Evolutionary conservation across 2,329 filamentous ascomycete species (phyloP).

Genomic region (Aulographum hederae): DNA sequence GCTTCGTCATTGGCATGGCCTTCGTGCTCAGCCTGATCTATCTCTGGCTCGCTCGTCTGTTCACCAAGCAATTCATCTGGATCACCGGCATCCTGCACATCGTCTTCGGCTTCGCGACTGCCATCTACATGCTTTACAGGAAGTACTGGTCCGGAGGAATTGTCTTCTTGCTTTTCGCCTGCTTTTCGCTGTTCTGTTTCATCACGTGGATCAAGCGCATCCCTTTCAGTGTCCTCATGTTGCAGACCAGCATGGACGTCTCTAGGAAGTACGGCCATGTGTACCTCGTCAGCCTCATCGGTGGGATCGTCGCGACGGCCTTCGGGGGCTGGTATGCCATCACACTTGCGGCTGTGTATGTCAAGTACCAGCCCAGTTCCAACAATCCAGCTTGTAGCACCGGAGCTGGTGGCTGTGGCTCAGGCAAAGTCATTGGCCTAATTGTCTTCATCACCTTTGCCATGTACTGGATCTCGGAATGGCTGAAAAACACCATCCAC

Average conservation of each 20-base stretch:
- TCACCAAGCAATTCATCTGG: constrained; percentile 87
- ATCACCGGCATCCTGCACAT: constrained; percentile 81
- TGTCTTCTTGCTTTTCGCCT: constrained; percentile 66
- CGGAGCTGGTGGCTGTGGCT: constrained; percentile 45
- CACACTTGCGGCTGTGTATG: constrained; percentile 72
- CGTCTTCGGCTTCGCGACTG: constrained; percentile 64
- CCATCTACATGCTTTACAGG: constrained; percentile 65
- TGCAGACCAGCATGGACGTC: constrained; percentile 71
- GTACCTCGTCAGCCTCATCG: constrained; percentile 69
- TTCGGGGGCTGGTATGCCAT: constrained; percentile 75
- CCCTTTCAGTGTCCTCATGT: constrained; percentile 79
- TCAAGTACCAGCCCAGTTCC: constrained; percentile 59
- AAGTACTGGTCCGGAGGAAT: constrained; percentile 72
- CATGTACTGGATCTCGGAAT: constrained; percentile 87
- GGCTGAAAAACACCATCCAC: constrained; percentile 86
- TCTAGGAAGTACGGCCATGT: constrained; percentile 72
- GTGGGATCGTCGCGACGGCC: constrained; percentile 56
- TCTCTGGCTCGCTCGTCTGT: constrained; percentile 54
- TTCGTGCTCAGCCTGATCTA: constrained; percentile 61
- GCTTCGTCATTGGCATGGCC: constrained; percentile 56
- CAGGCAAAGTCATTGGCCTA: constrained; percentile 63
- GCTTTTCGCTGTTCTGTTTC: constrained; percentile 69
- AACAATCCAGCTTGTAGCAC: constrained; percentile 36
- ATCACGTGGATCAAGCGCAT: constrained; percentile 80
- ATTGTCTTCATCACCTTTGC: constrained; percentile 79